Conservation (phyloP, 1,284 basidiomycete genomes). For the Cystobasidium pallidum region DNA sequence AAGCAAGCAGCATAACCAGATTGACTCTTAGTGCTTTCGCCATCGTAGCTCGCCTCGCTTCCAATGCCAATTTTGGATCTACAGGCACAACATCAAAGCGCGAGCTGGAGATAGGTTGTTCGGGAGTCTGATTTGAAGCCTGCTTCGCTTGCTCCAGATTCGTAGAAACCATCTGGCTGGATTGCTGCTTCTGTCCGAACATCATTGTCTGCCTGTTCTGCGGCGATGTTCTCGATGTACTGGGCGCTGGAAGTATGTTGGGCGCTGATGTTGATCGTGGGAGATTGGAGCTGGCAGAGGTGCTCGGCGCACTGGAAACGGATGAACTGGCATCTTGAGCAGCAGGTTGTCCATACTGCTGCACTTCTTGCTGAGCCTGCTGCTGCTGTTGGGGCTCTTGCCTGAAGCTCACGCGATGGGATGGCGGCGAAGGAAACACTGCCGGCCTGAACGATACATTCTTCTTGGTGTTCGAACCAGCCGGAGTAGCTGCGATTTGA, state of each 20-base stretch:
- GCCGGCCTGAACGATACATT: conserved; percentile 31
- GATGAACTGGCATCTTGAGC: background rate
- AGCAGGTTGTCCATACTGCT: conserved; percentile 2
- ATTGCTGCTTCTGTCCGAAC: conserved; percentile 9
- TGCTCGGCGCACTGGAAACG: background rate
- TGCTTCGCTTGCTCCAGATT: conserved; percentile 1
- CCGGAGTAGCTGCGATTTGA: conserved; percentile 11
- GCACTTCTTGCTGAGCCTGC: conserved; percentile 6
- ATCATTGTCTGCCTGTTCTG: conserved; percentile 3
- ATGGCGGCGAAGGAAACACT: conserved; percentile 32
- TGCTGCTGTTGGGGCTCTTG: conserved; percentile 18
- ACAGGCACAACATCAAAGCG: conserved; percentile 17
- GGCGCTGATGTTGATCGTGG: conserved; percentile 35
- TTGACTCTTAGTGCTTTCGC: conserved; percentile 34
- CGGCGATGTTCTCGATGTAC: conserved; percentile 6
- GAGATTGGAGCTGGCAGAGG: conserved; percentile 11
- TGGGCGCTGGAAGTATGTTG: conserved; percentile 12
- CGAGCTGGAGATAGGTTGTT: conserved; percentile 3
- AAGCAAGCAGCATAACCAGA: conserved; percentile 37
- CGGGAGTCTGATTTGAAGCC: conserved; percentile 1
- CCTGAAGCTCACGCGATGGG: conserved; percentile 2
- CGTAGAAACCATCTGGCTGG: conserved; percentile 5
- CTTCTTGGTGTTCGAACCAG: conserved; percentile 20
- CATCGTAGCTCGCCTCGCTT: conserved; percentile 30
- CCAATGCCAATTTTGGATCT: conserved; percentile 21